Percentiles rank a stretch among this genome's conserved stretches.
phyloP scores from a whole-genome alignment of 768 basidiomycete genomes.

The Lactifluus volemus region DNA sequence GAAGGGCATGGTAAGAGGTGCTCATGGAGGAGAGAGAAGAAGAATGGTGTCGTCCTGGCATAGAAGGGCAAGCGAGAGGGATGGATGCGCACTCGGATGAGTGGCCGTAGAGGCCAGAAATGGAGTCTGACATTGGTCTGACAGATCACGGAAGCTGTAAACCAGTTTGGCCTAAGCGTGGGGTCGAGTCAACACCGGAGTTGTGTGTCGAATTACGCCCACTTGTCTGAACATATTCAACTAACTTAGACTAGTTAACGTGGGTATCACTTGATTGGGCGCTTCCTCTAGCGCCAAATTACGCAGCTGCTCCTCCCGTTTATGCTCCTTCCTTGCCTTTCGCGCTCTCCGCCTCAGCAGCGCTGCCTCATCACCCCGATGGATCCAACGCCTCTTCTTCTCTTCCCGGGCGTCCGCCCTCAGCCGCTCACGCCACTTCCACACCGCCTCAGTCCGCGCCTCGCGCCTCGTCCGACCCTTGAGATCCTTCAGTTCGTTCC shows the following conservation, averaged over 20 bases:
- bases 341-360: constrained; percentile 21
- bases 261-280: constrained; percentile 27
- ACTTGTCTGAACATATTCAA: too few relatives aligned
- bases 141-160: too few relatives aligned
- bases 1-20: constrained; percentile 10
- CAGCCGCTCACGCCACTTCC: constrained; percentile 59
- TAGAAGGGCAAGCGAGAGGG: background rate
- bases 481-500: constrained; percentile 39
- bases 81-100: background rate
- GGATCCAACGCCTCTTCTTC: constrained; percentile 49
- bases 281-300: constrained; percentile 25
- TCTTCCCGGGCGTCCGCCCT: constrained; percentile 49
- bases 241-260: too few relatives aligned
- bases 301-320: constrained; percentile 24
- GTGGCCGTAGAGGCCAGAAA: background rate
- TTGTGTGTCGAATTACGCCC: too few relatives aligned
- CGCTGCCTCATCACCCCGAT: constrained; percentile 27
- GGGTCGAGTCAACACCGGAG: too few relatives aligned
- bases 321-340: constrained; percentile 26
- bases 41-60: constrained; percentile 11
- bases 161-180: too few relatives aligned
- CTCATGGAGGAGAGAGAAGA: constrained; percentile 5
- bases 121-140: background rate
- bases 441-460: constrained; percentile 65
- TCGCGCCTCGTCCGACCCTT: constrained; percentile 53